Base-by-base conservation (phyloP, 1,139 yeast genomes). In the Pichia sp. region DNA sequence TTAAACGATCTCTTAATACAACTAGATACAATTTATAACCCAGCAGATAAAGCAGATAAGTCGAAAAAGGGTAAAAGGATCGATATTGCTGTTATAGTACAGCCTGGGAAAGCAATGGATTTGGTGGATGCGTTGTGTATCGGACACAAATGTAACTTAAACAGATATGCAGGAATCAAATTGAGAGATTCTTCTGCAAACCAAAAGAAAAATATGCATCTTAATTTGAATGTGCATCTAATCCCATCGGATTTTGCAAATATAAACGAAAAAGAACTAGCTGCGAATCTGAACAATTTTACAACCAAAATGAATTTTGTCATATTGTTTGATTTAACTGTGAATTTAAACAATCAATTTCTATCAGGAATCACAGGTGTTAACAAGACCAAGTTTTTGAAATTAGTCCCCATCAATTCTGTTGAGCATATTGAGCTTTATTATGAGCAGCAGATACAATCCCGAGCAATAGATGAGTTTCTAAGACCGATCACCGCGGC, bases 401-500 rank as follows among this genome's bases (percentile, higher is more conserved):
- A 93, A 42, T 72, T 92, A 31, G 80, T 89, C 2, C 87, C 96
- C 1, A 80, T 85, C 60, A 84, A 88, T 65, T 85, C 96, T 2
- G 83, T 90, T 36, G 97, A 92, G 63, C 98, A 92, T 64, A 81
- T 85, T 59, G 81, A 56, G 45, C 44, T 48, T 34, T 36, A 71
- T 68, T 69, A 61, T 63, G 55, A 66, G 63, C 34, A 64, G 64
- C 36, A 64, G 66, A 29, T 71, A 76, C 54, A 65, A 66, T 10
- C 70, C 57, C 56, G 61, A 73, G 27, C 48, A 17, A 16, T 51
- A 9, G 54, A 55, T 20, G 75, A 77, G 30, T 81, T 81, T 63
- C 71, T 88, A 52, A 85, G 83, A 61, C 81, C 81, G 48, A 81
- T 87, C 20, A 83, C 92, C 1, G 89, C 96, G 0, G 90, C 96